These are phyloP conservation scores for Rosa hybrid DNA, from an alignment of 331 rosid species.

Conservation along the genomic window DNA sequence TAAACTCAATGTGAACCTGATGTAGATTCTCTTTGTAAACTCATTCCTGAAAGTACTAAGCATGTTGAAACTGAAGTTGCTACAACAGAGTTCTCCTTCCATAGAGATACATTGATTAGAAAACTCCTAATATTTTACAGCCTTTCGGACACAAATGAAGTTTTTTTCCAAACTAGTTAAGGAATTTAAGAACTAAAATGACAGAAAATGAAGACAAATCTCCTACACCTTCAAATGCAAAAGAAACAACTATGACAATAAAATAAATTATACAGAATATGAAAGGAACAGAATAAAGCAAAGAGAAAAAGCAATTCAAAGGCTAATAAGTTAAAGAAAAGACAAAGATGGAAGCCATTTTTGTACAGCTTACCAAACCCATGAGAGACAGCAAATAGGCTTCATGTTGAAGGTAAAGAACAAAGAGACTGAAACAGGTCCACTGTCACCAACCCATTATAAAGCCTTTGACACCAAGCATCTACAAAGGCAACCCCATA, in stretches of 20 bases:
- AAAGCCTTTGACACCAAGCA: constrained; percentile 81
- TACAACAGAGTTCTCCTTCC: neutral
- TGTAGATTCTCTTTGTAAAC: constrained; percentile 4
- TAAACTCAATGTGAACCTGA: constrained; percentile 21
- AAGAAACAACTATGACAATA: constrained; percentile 18
- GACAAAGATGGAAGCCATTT: constrained; percentile 57
- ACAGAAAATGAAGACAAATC: constrained; percentile 5
- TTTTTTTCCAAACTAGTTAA: constrained; percentile 13
- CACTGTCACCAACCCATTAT: constrained; percentile 82
- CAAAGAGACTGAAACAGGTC: constrained; percentile 61
- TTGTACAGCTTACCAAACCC: constrained; percentile 65
- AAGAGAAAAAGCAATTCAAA: constrained; percentile 37
- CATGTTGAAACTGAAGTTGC: neutral
- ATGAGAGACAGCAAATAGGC: constrained; percentile 51
- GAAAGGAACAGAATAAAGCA: constrained; percentile 33
- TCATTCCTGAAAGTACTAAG: neutral
- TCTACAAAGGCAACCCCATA: constrained; percentile 45
- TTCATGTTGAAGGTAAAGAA: constrained; percentile 66
- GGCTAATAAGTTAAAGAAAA: constrained; percentile 32
- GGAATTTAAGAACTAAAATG: constrained; percentile 21
- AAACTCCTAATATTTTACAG: neutral
- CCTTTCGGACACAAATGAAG: constrained; percentile 25
- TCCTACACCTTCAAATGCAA: constrained; percentile 9
- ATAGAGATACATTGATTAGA: constrained; percentile 3
- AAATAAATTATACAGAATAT: constrained; percentile 2